phyloP scores from a whole-genome alignment of 2,329 filamentous ascomycete genomes.

The Pseudogymnoascus verrucosus region DNA sequence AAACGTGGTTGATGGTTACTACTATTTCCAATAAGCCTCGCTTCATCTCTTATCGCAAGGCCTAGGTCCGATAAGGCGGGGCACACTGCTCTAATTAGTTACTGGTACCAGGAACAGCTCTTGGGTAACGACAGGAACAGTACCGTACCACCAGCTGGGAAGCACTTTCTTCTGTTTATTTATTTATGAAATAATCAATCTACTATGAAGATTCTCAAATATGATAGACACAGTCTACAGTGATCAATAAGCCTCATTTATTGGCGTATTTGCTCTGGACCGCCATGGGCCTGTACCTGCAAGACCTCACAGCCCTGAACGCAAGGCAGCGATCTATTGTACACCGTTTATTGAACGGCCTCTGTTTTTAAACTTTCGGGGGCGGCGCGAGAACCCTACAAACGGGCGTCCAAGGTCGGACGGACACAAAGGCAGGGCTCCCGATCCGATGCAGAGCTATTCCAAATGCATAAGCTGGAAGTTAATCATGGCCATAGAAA shows the following conservation, averaged over 20 bases:
- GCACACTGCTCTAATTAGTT: neutral
- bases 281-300: neutral
- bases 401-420: slow-evolving; percentile 1
- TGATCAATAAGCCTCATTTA: neutral
- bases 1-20: neutral
- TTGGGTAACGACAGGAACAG: neutral
- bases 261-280: neutral
- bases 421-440: neutral
- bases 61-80: neutral
- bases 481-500: neutral
- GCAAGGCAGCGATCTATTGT: neutral
- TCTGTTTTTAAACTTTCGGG: slow-evolving; percentile 1
- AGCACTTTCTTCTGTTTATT: neutral
- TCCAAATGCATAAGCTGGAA: slow-evolving; percentile 4
- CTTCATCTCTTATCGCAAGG: slow-evolving; percentile 1
- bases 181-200: neutral
- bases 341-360: neutral
- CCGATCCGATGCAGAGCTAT: neutral
- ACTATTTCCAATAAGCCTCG: slow-evolving; percentile 4
- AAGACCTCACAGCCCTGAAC: neutral
- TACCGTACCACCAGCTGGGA: neutral
- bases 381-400: slow-evolving; percentile 6
- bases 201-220: neutral
- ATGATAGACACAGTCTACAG: neutral
- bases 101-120: neutral